Evolutionary conservation across 768 basidiomycete species (phyloP).

Genomic region (Boletus rufocinnamomeus): DNA sequence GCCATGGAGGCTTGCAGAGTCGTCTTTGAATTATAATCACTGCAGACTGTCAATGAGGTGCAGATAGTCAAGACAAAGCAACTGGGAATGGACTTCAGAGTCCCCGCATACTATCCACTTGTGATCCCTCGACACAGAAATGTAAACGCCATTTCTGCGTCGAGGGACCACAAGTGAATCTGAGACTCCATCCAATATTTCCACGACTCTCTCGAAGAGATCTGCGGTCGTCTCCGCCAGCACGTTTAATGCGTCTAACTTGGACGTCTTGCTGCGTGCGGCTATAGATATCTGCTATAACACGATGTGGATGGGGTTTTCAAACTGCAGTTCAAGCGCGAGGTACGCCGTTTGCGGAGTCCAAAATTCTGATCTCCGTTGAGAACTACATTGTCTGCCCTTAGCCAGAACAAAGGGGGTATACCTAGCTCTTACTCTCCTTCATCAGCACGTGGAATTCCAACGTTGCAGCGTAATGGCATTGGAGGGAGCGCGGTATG

Average conservation of each 20-base stretch:
- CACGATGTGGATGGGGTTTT: background rate
- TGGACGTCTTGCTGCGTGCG: slow-evolving; percentile 17
- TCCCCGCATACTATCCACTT: too few relatives aligned
- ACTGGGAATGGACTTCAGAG: too few relatives aligned
- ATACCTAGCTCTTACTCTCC: background rate
- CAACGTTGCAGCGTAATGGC: background rate
- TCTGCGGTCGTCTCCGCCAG: slow-evolving; percentile 28
- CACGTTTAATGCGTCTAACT: slow-evolving; percentile 26
- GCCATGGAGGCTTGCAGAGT: background rate
- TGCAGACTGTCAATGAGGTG: too few relatives aligned
- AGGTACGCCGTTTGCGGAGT: too few relatives aligned
- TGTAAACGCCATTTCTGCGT: too few relatives aligned
- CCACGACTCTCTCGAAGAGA: slow-evolving; percentile 17
- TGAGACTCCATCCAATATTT: slow-evolving; percentile 19
- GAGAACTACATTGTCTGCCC: too few relatives aligned
- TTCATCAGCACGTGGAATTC: background rate
- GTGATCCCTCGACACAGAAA: too few relatives aligned
- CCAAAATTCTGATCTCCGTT: too few relatives aligned
- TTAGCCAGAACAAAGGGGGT: background rate
- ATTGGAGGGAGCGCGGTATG: background rate
- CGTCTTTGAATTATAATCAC: background rate
- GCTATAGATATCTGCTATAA: slow-evolving; percentile 36
- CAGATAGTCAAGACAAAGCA: too few relatives aligned
- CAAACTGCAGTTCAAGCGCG: background rate
- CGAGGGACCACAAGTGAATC: too few relatives aligned